Evolutionary conservation across 192 early-diverging fungal species (phyloP).

Genomic region (Globomyces pollinis-pini): DNA sequence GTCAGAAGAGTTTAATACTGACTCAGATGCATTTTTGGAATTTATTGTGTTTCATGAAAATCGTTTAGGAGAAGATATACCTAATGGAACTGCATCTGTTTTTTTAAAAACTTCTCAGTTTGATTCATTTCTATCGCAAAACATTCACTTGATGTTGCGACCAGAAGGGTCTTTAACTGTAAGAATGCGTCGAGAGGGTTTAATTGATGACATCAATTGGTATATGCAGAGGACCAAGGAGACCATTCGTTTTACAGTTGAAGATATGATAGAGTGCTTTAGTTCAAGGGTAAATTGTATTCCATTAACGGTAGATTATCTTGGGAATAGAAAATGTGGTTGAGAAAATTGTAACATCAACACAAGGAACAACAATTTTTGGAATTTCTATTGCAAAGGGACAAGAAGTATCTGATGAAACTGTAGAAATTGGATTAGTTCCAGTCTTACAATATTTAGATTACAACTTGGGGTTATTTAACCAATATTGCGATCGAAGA

Average conservation of each 20-base stretch:
- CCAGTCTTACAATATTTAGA: not conserved
- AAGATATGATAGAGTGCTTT: constrained; percentile 36
- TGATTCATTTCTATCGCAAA: constrained; percentile 32
- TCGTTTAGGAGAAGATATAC: constrained; percentile 21
- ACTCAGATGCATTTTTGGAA: constrained; percentile 21
- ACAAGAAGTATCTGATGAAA: not conserved
- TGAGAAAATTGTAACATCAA: not conserved
- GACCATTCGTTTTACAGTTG: constrained; percentile 18
- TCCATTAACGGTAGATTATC: not conserved
- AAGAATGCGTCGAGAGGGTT: constrained; percentile 24
- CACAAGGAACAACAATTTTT: not conserved
- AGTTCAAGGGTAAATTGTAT: constrained; percentile 18
- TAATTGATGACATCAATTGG: constrained; percentile 34
- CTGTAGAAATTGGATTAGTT: not conserved
- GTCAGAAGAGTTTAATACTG: constrained; percentile 11
- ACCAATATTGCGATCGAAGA: not conserved
- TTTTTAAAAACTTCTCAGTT: constrained; percentile 23
- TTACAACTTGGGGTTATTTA: not conserved
- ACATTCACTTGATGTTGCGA: constrained; percentile 15
- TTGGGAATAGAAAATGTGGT: not conserved
- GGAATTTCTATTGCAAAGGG: not conserved
- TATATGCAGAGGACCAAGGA: constrained; percentile 30
- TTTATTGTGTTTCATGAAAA: constrained; percentile 33
- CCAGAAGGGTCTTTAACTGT: constrained; percentile 31
- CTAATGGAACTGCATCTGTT: constrained; percentile 12